phyloP scores from a whole-genome alignment of 2,329 filamentous ascomycete genomes.

The Dactylellina cionopaga region DNA sequence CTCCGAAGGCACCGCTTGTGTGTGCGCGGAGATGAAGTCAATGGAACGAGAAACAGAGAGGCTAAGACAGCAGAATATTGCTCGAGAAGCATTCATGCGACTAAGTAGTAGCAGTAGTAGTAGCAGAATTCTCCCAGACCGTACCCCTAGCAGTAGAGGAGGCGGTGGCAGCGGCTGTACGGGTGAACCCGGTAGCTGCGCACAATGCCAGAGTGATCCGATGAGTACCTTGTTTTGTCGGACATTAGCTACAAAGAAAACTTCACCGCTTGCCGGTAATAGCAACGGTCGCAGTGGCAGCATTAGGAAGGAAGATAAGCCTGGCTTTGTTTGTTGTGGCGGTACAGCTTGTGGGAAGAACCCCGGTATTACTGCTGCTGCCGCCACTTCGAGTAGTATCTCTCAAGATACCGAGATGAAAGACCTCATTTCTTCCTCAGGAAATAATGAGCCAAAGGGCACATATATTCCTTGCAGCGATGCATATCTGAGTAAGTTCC shows the following conservation, averaged over 20 bases:
- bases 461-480: slow-evolving; percentile 57
- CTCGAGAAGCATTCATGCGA: slow-evolving; percentile 52
- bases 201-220: slow-evolving; percentile 79
- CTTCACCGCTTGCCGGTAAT: background rate
- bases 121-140: slow-evolving; percentile 57
- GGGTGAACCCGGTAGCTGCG: slow-evolving; percentile 79
- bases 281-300: background rate
- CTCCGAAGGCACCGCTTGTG: slow-evolving; percentile 81
- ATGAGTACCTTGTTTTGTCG: slow-evolving; percentile 85
- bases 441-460: slow-evolving; percentile 9
- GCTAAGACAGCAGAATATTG: slow-evolving; percentile 37
- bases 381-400: background rate
- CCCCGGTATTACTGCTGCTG: slow-evolving; percentile 4
- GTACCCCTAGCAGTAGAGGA: slow-evolving; percentile 58
- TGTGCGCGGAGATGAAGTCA: slow-evolving; percentile 75
- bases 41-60: slow-evolving; percentile 54
- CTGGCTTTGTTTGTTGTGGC: slow-evolving; percentile 54
- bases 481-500: slow-evolving; percentile 54
- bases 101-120: slow-evolving; percentile 62
- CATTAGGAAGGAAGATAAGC: slow-evolving; percentile 5
- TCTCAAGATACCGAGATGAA: slow-evolving; percentile 32
- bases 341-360: slow-evolving; percentile 54
- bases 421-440: slow-evolving; percentile 1
- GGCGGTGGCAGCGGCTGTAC: slow-evolving; percentile 65
- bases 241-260: slow-evolving; percentile 71